Percentiles rank a stretch among this genome's conserved stretches.
Evolutionary conservation across 1,284 basidiomycete species (phyloP).

Genomic region (Porogramme epimiltina): DNA sequence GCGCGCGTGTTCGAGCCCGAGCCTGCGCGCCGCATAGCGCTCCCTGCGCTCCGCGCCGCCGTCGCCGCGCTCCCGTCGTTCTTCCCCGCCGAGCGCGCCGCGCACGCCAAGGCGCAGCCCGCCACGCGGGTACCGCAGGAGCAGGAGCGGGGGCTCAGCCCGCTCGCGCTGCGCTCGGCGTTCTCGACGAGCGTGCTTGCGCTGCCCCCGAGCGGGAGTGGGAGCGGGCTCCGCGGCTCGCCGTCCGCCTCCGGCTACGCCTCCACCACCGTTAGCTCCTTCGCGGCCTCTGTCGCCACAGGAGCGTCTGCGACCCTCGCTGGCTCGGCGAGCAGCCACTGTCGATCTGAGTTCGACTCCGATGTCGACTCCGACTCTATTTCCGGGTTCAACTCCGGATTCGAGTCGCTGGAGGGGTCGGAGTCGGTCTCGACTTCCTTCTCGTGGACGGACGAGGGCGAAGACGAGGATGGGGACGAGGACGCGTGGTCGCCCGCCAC

Average conservation of each 20-base stretch:
- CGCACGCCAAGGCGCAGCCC: neutral
- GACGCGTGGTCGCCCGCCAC: neutral
- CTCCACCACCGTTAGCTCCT: no score
- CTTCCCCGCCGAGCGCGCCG: constrained; percentile 8
- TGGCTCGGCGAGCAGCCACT: no score
- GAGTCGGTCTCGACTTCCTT: no score
- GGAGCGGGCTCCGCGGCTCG: no score
- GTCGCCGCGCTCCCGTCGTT: constrained; percentile 14
- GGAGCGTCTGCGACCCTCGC: no score
- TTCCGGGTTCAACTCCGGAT: no score
- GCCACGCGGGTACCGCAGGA: no score
- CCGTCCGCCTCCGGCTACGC: neutral
- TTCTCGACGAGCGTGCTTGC: neutral
- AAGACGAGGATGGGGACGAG: neutral
- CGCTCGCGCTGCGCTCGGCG: neutral
- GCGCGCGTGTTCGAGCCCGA: constrained; percentile 57
- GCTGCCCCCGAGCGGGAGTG: neutral
- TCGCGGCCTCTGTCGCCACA: no score
- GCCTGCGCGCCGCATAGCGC: constrained; percentile 51
- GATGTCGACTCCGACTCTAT: no score
- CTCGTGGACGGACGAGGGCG: neutral
- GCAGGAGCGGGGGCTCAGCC: no score
- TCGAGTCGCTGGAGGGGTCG: no score
- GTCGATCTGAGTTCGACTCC: no score
- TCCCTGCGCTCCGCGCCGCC: constrained; percentile 55